phyloP scores from a whole-genome alignment of 2,329 filamentous ascomycete genomes.

The Fulvia fulva region DNA sequence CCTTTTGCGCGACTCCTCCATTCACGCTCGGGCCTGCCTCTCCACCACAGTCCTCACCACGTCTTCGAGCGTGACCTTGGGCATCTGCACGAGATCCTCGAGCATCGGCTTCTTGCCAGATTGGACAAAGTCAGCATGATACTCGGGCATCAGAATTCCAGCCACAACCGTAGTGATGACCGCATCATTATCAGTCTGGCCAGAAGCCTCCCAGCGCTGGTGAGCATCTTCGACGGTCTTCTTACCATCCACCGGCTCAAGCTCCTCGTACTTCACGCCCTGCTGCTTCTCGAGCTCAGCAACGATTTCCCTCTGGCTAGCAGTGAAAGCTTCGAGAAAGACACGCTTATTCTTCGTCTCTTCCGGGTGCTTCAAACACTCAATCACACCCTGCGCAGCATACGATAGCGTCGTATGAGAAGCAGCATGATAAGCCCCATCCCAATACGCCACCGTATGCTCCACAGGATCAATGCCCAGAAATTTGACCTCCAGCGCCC shows the following conservation, averaged over 20 bases:
- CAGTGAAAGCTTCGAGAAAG: conserved; percentile 65
- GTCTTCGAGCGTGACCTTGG: conserved; percentile 9
- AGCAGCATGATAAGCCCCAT: conserved; percentile 31
- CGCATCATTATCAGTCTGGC: conserved; percentile 8
- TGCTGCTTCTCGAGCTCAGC: conserved; percentile 63
- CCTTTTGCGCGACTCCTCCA: background rate
- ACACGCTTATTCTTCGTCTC: conserved; percentile 33
- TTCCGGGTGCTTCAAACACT: conserved; percentile 27
- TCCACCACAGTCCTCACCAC: background rate
- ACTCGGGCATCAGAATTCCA: conserved; percentile 14
- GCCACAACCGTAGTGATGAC: conserved; percentile 10
- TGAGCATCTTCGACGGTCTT: conserved; percentile 10
- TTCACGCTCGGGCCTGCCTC: background rate
- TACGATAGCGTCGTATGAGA: conserved; percentile 29
- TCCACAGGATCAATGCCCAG: conserved; percentile 11
- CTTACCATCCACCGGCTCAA: conserved; percentile 29
- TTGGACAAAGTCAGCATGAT: conserved; percentile 10
- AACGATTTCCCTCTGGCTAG: conserved; percentile 58
- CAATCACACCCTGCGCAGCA: conserved; percentile 29
- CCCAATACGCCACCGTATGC: conserved; percentile 23
- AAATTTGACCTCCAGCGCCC: conserved; percentile 13
- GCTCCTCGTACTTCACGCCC: conserved; percentile 49
- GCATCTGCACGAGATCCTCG: conserved; percentile 11
- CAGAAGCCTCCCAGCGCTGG: conserved; percentile 5
- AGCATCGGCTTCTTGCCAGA: conserved; percentile 11